A percentile compares a stretch with the other conserved stretches of the same genome.
These are phyloP conservation scores for Populus davidiana DNA, from an alignment of 345 rosid genomes.

Conservation along the genomic window DNA sequence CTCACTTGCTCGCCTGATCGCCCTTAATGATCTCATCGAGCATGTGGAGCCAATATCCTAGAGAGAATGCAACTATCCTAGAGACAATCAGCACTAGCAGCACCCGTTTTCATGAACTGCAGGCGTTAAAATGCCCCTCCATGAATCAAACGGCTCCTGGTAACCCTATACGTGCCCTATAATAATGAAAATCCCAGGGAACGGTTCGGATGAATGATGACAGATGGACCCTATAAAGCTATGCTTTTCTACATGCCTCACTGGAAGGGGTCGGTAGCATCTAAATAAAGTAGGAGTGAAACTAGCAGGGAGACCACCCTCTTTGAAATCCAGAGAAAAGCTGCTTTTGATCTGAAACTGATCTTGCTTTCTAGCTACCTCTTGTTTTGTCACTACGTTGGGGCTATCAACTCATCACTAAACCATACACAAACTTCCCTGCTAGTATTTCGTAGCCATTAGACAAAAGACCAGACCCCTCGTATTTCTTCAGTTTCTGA, in stretches of 20 bases:
- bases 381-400: slow-evolving; percentile 25
- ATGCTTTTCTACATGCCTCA: not conserved
- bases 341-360: slow-evolving; percentile 19
- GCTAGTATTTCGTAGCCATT: not conserved
- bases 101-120: not conserved
- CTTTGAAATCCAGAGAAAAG: not conserved
- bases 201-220: slow-evolving; percentile 7
- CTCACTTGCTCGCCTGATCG: not conserved
- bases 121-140: not conserved
- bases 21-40: not conserved
- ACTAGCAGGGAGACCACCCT: not conserved
- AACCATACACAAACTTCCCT: not conserved
- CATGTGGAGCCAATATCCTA: not conserved
- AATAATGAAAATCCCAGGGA: not conserved
- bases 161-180: not conserved
- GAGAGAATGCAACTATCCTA: not conserved
- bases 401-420: not conserved
- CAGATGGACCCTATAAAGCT: slow-evolving; percentile 1
- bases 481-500: slow-evolving; percentile 12
- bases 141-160: not conserved
- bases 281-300: not conserved
- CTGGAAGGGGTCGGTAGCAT: not conserved
- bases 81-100: not conserved
- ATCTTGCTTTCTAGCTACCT: not conserved
- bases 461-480: not conserved